Evolutionary conservation across 495 filamentous ascomycete species (phyloP).

Genomic region (Lasiosphaeria miniovina): DNA sequence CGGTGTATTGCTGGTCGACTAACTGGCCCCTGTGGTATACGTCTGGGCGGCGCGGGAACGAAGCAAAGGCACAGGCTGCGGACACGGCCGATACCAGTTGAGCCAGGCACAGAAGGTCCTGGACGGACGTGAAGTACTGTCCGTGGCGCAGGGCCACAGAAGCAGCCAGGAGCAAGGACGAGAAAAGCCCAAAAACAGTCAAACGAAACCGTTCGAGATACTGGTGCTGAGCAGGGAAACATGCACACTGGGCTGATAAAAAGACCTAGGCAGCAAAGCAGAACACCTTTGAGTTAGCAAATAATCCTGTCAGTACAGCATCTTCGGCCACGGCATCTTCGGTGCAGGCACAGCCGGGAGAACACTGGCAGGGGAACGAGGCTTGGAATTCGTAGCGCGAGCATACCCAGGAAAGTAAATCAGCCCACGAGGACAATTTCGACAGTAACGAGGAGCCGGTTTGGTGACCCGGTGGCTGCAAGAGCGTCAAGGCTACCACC

Average conservation of each 20-base stretch:
- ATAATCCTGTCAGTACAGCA: too few relatives aligned
- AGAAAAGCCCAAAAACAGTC: slow-evolving; percentile 30
- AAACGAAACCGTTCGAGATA: slow-evolving; percentile 30
- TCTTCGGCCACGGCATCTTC: too few relatives aligned
- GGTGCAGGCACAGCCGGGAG: slow-evolving; percentile 15
- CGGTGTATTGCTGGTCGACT: slow-evolving; percentile 59
- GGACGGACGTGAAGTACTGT: slow-evolving; percentile 10
- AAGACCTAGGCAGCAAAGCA: too few relatives aligned
- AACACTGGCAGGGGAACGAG: neutral
- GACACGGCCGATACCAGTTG: slow-evolving; percentile 27
- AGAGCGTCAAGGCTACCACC: slow-evolving; percentile 15
- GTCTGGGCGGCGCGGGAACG: slow-evolving; percentile 58
- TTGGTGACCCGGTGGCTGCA: neutral
- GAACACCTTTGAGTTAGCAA: too few relatives aligned
- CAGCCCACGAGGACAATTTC: slow-evolving; percentile 22
- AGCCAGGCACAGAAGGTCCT: slow-evolving; percentile 12
- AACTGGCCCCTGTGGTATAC: slow-evolving; percentile 46
- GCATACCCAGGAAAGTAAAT: slow-evolving; percentile 34
- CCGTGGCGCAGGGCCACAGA: slow-evolving; percentile 28
- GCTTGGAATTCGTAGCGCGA: neutral
- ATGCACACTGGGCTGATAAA: slow-evolving; percentile 24
- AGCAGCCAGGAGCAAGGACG: slow-evolving; percentile 27
- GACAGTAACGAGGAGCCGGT: neutral
- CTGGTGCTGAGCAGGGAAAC: slow-evolving; percentile 22
- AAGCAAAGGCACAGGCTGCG: slow-evolving; percentile 24